phyloP scores from a whole-genome alignment of 192 early-diverging fungal species.

The Coemansia sp. region DNA sequence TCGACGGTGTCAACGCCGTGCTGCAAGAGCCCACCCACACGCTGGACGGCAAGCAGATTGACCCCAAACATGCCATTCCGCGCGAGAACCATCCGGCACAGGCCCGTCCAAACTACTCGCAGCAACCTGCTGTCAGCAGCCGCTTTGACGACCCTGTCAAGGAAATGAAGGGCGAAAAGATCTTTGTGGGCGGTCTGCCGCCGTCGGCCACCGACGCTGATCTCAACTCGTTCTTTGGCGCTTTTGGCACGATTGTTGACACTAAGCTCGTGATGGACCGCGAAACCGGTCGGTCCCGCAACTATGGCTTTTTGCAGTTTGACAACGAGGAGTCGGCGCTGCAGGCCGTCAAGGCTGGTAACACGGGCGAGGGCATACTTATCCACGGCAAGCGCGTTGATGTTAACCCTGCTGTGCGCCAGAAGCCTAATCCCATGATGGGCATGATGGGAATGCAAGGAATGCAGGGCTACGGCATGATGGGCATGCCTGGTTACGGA shows the following conservation, averaged over 20 bases:
- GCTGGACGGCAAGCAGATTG: slow-evolving; percentile 67
- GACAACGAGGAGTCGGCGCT: slow-evolving; percentile 70
- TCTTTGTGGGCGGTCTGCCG: slow-evolving; percentile 90
- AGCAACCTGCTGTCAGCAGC: not conserved
- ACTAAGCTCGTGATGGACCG: slow-evolving; percentile 84
- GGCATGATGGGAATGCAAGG: slow-evolving; percentile 16
- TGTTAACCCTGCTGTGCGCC: slow-evolving; percentile 44
- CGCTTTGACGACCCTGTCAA: slow-evolving; percentile 23
- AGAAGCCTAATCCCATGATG: slow-evolving; percentile 32
- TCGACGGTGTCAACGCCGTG: slow-evolving; percentile 73
- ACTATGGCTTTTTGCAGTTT: slow-evolving; percentile 92
- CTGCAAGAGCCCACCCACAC: slow-evolving; percentile 66
- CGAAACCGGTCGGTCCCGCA: slow-evolving; percentile 80
- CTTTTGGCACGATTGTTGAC: slow-evolving; percentile 83
- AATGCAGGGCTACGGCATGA: slow-evolving; percentile 24
- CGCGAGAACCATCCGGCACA: slow-evolving; percentile 29
- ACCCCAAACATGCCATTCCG: slow-evolving; percentile 55
- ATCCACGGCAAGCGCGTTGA: slow-evolving; percentile 55
- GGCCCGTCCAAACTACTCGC: slow-evolving; percentile 8
- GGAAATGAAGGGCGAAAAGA: slow-evolving; percentile 62
- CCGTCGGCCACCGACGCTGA: slow-evolving; percentile 82
- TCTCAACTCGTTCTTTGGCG: slow-evolving; percentile 76
- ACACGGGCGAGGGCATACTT: slow-evolving; percentile 32
- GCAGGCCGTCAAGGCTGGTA: slow-evolving; percentile 39
- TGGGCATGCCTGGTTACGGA: slow-evolving; percentile 27